Base-by-base conservation (phyloP, 1,139 yeast species). In the Saccharomyces hybrid region DNA sequence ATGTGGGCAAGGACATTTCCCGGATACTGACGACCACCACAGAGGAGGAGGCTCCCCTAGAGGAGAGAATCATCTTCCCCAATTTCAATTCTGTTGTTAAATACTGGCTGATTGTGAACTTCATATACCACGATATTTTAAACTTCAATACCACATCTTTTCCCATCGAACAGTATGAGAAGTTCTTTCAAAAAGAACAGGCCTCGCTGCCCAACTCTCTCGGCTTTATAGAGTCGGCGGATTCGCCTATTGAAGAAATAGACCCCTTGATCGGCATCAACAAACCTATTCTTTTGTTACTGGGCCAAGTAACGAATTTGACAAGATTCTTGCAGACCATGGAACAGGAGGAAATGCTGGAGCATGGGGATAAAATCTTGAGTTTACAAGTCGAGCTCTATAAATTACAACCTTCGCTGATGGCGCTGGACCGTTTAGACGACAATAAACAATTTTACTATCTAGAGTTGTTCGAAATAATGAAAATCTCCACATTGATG, bases 111-210 rank as follows among this genome's bases (percentile, higher is more conserved):
- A 81, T 85, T 27, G 81, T 89, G n/a, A 86, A 84, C 67, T 88
- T 85, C 70, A 89, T 90, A 0, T 88, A 87, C 65, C 95, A 88
- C 67, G 95, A 87, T 64, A 77, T 88, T 46, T 73, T 85, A 59
- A 83, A 93, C 1, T 73, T 78, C 51, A 81, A 80, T 53, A 66
- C 84, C 49, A 76, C 85, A 0, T 82, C 81, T 62, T 83, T 83
- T 64, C 76, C 82, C 0, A 71, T 78, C 26, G 72, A 73, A 14
- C 82, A 81, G 47, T 86, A 87, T 67, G 82, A 83, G 51, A 69
- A 72, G 38, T 75, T 82, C 52, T 77, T 86, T 64, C 53, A 63
- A 65, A 31, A 68, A 68, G 46, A 63, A 69, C 53, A 75, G 73
- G 34, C 60, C 26, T 41, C 44, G 4, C 14, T 51, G n/a, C 42